These are phyloP conservation scores for Lipomyces chichibuensis DNA, from an alignment of 805 yeast species.

Conservation along the genomic window DNA sequence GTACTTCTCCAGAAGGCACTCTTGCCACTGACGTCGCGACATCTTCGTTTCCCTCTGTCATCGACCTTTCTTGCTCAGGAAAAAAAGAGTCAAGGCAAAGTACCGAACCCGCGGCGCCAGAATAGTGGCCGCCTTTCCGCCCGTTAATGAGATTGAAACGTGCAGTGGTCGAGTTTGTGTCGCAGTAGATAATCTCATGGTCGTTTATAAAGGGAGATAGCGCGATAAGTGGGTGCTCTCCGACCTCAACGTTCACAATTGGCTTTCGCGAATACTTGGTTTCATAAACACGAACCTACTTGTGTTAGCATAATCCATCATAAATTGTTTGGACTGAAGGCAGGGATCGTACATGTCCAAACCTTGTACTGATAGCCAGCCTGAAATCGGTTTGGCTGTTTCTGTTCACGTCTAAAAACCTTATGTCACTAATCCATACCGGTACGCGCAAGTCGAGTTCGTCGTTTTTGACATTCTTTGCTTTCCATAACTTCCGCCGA, in stretches of 20 bases:
- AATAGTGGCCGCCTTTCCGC: conserved; percentile 62
- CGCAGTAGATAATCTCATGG: conserved; percentile 65
- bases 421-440: conserved; percentile 69
- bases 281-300: conserved; percentile 62
- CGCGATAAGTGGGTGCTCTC: conserved; percentile 58
- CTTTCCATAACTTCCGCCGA: conserved; percentile 56
- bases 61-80: background rate
- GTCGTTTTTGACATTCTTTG: conserved; percentile 81
- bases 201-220: conserved; percentile 45
- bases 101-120: conserved; percentile 71
- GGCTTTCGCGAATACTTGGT: conserved; percentile 73
- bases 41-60: too few species aligned
- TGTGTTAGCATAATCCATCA: background rate
- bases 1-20: conserved; percentile 38
- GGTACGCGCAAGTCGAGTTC: conserved; percentile 79
- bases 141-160: conserved; percentile 57
- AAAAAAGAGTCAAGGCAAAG: conserved; percentile 19
- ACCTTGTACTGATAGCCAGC: conserved; percentile 67
- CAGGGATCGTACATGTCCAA: conserved; percentile 53
- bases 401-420: conserved; percentile 48
- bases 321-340: background rate
- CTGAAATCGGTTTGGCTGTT: conserved; percentile 48
- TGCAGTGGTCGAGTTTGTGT: conserved; percentile 67
- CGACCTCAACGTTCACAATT: conserved; percentile 54
- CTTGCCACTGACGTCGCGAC: background rate